Base-by-base conservation (phyloP, 2,329 filamentous ascomycete species). In the Monilinia fructicola region DNA sequence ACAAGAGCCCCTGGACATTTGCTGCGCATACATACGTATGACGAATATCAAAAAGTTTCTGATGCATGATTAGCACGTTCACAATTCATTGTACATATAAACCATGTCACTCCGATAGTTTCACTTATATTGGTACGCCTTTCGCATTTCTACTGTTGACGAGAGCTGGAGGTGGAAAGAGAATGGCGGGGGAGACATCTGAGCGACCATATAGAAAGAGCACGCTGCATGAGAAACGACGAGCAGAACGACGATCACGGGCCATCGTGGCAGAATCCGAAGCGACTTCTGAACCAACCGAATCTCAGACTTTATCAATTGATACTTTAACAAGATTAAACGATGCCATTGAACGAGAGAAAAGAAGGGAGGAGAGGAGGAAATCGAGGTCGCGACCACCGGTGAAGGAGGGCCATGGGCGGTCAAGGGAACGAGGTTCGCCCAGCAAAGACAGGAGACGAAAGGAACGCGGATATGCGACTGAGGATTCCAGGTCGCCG, bases 351-450 rank as follows among this genome's bases (percentile, higher is more conserved):
- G 68, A 73, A 23, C 66, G 70, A 56, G 67, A 67, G 11, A 54
- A 59, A 5, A 68, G 69, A 64, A 26, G 61, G 5, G 70, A 62
- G 70, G 69, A 67, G 56, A 72, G 42, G 70, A 74, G 65, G 74
- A 73, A 42, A 70, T 69, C 60, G 72, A 73, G 67, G 83, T 82
- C 74, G 82, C 82, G 67, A 80, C 89, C 69, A 81, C 90, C 21
- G 86, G 90, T 35, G 91, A 89, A 69, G 89, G 88, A 35, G 86
- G 87, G 0, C 78, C 89, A 18, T 79, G 90, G 71, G 89, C 92
- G 73, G 89, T 91, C 75, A 89, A 89, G 0, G 80, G 80, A 80
- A 78, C 78, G 74, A 84, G 73, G 18, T 16, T 63, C 60, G 21
- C 42, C 62, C 28, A 64, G 42, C 18, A 56, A 56, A 46, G 62